Percentiles rank a stretch among this genome's conserved stretches.
Evolutionary conservation across 164 flowering plant species (phyloP).

Genomic region (Dillenia suffruticosa): DNA sequence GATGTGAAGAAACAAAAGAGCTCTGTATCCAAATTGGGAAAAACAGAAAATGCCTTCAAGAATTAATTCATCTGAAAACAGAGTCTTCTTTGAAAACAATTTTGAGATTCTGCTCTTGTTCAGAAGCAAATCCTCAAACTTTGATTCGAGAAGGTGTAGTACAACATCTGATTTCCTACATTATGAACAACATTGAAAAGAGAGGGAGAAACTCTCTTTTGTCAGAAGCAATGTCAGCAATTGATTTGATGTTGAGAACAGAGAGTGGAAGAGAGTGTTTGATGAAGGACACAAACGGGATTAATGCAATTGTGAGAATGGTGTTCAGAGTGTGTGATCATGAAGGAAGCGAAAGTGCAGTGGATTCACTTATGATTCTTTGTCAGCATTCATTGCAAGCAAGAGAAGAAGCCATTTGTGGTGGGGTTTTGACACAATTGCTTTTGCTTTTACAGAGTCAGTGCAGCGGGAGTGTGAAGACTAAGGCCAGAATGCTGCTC

Average conservation of each 20-base stretch:
- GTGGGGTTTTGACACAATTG: constrained; percentile 58
- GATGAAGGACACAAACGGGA: constrained; percentile 26
- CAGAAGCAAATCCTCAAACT: constrained; percentile 22
- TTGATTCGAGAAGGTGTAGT: constrained; percentile 32
- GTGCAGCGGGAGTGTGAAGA: constrained; percentile 45
- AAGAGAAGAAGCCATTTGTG: constrained; percentile 43
- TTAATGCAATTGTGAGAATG: constrained; percentile 51
- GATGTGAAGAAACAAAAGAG: constrained; percentile 29
- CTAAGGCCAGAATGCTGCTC: constrained; percentile 60
- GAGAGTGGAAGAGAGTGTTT: constrained; percentile 38
- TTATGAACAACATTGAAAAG: constrained; percentile 12
- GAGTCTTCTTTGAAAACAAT: constrained; percentile 39
- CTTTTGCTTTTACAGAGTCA: constrained; percentile 69
- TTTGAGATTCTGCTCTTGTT: constrained; percentile 25
- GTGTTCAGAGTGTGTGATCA: constrained; percentile 56
- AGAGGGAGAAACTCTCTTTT: constrained; percentile 9
- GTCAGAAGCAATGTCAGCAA: constrained; percentile 28
- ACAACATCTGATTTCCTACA: constrained; percentile 30
- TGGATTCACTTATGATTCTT: constrained; percentile 31
- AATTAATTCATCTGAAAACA: constrained; percentile 15
- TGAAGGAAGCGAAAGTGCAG: constrained; percentile 59
- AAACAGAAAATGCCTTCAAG: constrained; percentile 15
- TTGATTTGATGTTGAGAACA: constrained; percentile 36
- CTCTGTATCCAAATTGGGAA: constrained; percentile 30
- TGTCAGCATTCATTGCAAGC: constrained; percentile 32